Conservation (phyloP, 345 rosid species). For the Reutealis trisperma region DNA sequence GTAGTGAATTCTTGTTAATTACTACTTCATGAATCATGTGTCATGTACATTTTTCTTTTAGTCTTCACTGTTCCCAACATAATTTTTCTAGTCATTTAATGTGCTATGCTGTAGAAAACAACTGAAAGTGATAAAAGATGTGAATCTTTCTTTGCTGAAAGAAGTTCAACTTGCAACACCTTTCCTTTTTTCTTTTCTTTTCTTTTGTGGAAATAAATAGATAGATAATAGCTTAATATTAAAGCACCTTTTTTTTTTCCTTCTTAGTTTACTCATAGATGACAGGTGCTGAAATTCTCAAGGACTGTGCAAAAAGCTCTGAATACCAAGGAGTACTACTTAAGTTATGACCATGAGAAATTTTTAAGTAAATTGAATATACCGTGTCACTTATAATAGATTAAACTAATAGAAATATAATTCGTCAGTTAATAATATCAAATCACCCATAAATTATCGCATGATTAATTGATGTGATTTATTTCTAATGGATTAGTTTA, state of each 20-base stretch:
- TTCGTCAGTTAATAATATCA: too few species aligned
- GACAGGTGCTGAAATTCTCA: background rate
- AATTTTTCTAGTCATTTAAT: conserved; percentile 11
- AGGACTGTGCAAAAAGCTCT: background rate
- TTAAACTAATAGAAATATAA: too few species aligned
- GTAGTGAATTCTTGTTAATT: conserved; percentile 5
- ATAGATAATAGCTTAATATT: background rate
- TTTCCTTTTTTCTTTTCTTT: background rate
- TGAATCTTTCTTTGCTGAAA: conserved; percentile 16
- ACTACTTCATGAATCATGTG: background rate
- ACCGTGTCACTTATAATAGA: too few species aligned
- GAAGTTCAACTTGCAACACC: background rate
- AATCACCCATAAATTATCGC: too few species aligned
- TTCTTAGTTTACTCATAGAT: background rate
- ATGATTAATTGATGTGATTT: too few species aligned
- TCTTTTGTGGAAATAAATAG: background rate
- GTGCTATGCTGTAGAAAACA: conserved; percentile 12
- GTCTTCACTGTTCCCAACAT: conserved; percentile 23
- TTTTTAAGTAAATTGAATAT: too few species aligned
- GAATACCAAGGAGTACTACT: background rate
- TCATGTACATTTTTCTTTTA: conserved; percentile 20
- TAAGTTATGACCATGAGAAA: background rate
- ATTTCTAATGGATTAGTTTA: too few species aligned
- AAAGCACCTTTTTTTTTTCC: background rate
- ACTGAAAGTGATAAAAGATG: conserved; percentile 21